phyloP scores from a whole-genome alignment of 2,329 filamentous ascomycete species.

The Neofusicoccum ribis region DNA sequence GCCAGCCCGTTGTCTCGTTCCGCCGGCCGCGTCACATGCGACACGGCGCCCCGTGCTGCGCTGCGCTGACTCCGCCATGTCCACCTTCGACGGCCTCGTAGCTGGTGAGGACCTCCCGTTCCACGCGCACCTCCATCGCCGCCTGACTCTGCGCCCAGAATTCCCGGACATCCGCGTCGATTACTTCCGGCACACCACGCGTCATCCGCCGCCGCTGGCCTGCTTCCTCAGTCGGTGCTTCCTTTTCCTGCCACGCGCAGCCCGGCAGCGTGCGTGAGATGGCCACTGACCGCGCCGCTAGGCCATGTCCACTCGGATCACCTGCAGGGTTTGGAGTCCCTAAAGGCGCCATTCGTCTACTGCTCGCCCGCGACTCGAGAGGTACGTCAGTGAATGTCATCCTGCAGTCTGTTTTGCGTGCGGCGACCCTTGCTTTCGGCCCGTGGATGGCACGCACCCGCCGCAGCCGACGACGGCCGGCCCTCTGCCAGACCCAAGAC shows the following conservation, averaged over 20 bases:
- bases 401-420: constrained; percentile 9
- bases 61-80: constrained; percentile 54
- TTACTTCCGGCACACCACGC: constrained; percentile 67
- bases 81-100: constrained; percentile 72
- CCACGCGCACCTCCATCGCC: neutral
- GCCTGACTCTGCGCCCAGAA: constrained; percentile 47
- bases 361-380: constrained; percentile 82
- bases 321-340: constrained; percentile 73
- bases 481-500: neutral
- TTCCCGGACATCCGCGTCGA: constrained; percentile 84
- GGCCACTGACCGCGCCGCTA: neutral
- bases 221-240: constrained; percentile 67
- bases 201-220: constrained; percentile 65
- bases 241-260: constrained; percentile 2
- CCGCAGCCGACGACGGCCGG: constrained; percentile 1
- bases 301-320: constrained; percentile 91
- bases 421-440: constrained; percentile 5
- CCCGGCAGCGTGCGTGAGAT: neutral
- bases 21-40: constrained; percentile 6
- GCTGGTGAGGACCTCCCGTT: constrained; percentile 33
- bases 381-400: constrained; percentile 37
- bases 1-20: neutral
- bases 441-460: neutral
- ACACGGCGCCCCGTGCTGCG: constrained; percentile 5
- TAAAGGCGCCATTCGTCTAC: constrained; percentile 82